Conservation (phyloP, 148 eudicot species). For the Oxyria digyna region DNA sequence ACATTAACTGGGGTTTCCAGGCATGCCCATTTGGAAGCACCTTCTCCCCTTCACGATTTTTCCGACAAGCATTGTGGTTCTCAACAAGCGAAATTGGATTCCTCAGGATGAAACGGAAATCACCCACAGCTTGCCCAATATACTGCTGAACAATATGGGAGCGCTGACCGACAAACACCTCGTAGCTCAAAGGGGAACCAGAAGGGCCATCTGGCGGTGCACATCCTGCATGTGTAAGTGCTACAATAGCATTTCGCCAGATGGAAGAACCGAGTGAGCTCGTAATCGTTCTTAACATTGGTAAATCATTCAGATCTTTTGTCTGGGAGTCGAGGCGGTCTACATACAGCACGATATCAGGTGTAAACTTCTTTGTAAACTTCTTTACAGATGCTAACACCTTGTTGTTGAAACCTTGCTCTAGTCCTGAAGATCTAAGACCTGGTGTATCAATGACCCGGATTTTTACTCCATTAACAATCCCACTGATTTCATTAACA, state of each 20-base stretch:
- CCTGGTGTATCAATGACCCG: slow-evolving; percentile 86
- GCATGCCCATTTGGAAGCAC: slow-evolving; percentile 91
- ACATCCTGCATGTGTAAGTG: slow-evolving; percentile 82
- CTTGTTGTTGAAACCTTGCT: slow-evolving; percentile 68
- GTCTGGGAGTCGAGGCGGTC: slow-evolving; percentile 84
- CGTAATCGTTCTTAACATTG: slow-evolving; percentile 59
- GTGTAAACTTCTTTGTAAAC: slow-evolving; percentile 55
- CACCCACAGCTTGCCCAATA: slow-evolving; percentile 84
- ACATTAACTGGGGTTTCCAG: slow-evolving; percentile 85
- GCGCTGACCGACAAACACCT: slow-evolving; percentile 77
- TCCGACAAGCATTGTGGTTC: slow-evolving; percentile 79
- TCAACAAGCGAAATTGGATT: slow-evolving; percentile 87
- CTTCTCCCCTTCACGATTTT: slow-evolving; percentile 82
- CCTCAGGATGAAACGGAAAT: slow-evolving; percentile 76
- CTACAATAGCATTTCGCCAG: slow-evolving; percentile 75
- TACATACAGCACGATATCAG: slow-evolving; percentile 75
- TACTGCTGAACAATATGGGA: slow-evolving; percentile 89
- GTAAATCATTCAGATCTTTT: slow-evolving; percentile 80
- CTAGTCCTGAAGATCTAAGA: slow-evolving; percentile 57
- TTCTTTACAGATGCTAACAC: slow-evolving; percentile 62
- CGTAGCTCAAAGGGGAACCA: slow-evolving; percentile 78
- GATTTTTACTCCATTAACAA: slow-evolving; percentile 63
- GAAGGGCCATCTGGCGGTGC: slow-evolving; percentile 99
- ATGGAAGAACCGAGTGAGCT: slow-evolving; percentile 57
- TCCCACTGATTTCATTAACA: slow-evolving; percentile 52